Conservation (phyloP, 257 asterid genomes). For the Solanum bukasovii region DNA sequence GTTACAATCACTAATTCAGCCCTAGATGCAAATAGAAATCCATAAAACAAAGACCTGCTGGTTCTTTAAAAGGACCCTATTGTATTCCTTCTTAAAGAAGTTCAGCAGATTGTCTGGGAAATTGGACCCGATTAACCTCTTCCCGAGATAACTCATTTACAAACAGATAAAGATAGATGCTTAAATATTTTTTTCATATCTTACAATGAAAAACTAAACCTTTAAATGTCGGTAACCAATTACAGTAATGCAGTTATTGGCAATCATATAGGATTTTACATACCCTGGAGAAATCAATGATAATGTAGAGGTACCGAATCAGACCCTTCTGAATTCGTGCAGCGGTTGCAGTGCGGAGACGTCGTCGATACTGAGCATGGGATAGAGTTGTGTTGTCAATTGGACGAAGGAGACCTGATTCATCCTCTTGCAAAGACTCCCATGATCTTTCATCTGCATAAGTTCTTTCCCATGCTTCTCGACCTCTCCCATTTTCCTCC, state of each 20-base stretch:
- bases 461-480: conserved; percentile 85
- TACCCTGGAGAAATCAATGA: conserved; percentile 87
- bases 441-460: conserved; percentile 95
- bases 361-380: conserved; percentile 87
- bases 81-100: background rate
- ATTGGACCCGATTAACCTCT: background rate
- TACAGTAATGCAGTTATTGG: background rate
- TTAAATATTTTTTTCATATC: background rate
- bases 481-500: conserved; percentile 51
- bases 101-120: background rate
- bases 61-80: background rate
- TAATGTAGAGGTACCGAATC: conserved; percentile 70
- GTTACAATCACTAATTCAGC: background rate
- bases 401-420: conserved; percentile 87
- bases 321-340: conserved; percentile 84
- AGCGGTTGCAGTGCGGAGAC: conserved; percentile 62
- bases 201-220: background rate
- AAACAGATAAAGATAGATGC: background rate
- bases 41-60: background rate
- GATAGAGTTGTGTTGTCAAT: conserved; percentile 73
- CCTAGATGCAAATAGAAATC: background rate
- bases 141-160: background rate
- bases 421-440: conserved; percentile 98
- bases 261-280: background rate
- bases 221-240: background rate